These are phyloP conservation scores for Ephemerocybe angulata DNA, from an alignment of 768 basidiomycete species.

Conservation along the genomic window DNA sequence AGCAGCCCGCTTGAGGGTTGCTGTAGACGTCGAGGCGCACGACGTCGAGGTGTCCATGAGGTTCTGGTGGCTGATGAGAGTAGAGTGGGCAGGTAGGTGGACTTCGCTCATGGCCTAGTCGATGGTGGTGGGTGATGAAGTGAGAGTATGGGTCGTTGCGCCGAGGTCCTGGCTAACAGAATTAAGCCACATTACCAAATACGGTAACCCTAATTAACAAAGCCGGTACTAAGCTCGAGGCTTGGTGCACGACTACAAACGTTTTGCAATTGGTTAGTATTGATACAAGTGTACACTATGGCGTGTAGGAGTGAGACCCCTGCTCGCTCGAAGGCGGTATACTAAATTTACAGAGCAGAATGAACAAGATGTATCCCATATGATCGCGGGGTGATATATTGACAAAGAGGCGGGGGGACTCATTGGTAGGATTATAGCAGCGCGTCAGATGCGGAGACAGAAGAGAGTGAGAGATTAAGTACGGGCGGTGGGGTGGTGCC, in stretches of 20 bases:
- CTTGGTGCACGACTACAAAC: not conserved
- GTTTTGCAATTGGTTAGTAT: not conserved
- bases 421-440: slow-evolving; percentile 29
- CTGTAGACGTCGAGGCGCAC: slow-evolving; percentile 11
- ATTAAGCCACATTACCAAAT: slow-evolving; percentile 25
- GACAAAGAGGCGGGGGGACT: no score
- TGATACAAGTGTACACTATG: not conserved
- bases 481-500: slow-evolving; percentile 43
- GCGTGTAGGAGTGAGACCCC: no score
- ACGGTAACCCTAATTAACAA: slow-evolving; percentile 22
- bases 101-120: slow-evolving; percentile 13
- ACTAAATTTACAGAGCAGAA: not conserved
- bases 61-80: not conserved
- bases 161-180: slow-evolving; percentile 25
- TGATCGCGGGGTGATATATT: no score
- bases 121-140: slow-evolving; percentile 9
- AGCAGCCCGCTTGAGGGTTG: slow-evolving; percentile 55
- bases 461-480: slow-evolving; percentile 32
- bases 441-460: slow-evolving; percentile 22
- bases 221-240: not conserved
- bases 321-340: no score
- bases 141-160: slow-evolving; percentile 16
- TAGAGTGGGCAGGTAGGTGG: slow-evolving; percentile 7
- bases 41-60: slow-evolving; percentile 9
- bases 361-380: no score